These are phyloP conservation scores for Chimonanthus salicifolius DNA, from an alignment of 164 flowering plant genomes.

Conservation along the genomic window DNA sequence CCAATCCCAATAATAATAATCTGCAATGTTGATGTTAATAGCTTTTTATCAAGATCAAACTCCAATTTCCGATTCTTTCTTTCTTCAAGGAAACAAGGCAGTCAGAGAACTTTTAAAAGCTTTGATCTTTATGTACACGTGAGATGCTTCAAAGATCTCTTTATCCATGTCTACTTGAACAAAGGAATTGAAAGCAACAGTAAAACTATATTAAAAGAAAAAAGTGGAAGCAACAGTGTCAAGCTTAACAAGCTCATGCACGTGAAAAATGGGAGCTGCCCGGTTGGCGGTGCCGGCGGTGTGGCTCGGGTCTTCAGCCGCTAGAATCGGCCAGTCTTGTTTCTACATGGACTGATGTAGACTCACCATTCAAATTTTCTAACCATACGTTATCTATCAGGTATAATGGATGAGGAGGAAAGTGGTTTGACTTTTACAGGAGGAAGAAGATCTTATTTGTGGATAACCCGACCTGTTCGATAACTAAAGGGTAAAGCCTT, in stretches of 20 bases:
- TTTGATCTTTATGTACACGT: constrained; percentile 3
- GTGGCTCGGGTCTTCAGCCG: background rate
- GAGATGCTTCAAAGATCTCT: background rate
- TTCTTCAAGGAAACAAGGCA: background rate
- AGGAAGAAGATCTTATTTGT: too few relatives aligned
- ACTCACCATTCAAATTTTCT: background rate
- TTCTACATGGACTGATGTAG: background rate
- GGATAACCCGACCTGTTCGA: too few relatives aligned
- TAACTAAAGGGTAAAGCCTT: too few relatives aligned
- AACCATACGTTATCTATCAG: too few relatives aligned
- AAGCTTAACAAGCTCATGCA: too few relatives aligned
- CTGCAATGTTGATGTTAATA: background rate
- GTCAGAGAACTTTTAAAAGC: background rate
- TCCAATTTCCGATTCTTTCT: background rate
- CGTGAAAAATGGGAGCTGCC: background rate
- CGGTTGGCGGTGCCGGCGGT: background rate
- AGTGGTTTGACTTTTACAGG: too few relatives aligned
- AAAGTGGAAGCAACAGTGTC: too few relatives aligned
- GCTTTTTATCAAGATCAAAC: background rate
- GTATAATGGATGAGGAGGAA: too few relatives aligned
- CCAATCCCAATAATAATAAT: background rate
- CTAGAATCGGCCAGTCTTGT: background rate
- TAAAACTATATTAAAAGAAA: too few relatives aligned
- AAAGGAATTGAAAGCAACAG: background rate
- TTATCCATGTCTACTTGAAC: background rate